Base-by-base conservation (phyloP, 768 basidiomycete species). In the Hygrocybe punicea region DNA sequence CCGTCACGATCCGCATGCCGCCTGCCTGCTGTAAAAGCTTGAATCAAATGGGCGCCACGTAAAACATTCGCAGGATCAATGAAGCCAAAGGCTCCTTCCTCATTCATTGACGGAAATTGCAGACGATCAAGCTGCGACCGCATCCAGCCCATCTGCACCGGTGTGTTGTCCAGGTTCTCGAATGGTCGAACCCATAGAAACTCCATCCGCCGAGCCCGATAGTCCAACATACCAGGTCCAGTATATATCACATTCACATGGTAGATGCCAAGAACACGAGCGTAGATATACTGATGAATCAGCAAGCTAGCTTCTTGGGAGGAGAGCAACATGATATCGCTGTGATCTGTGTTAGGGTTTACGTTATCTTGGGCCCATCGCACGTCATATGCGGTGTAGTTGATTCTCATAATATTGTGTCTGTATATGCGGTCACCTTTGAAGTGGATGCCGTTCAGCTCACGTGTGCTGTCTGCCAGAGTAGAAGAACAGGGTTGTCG, bases 171-270 rank as follows among this genome's bases (percentile, higher is more conserved):
- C 57, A 19, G 14, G 13, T 17, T 25, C 19, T 35, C 24, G 44
- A 65, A 69, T 73, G 74, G 75, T 2, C 69, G 50, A 0, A 77
- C 73, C 67, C 66, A 73, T 1, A 76, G 58, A 19, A 76, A 55
- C 13, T 72, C 65, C 35, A 76, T 58, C 9, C 59, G 44, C 25
- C 21, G 5, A 19, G 47, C 6, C 3, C 14, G 17, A 6, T 34
- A 34, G 21, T 37, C 19, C 7, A 8, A 6, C 24, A 6, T 49
- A 6, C 48, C 55, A 1, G 2, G 2, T n/a, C 56, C 49, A 39
- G 51, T 16, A 36, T 63, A 61, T 14, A 51, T 33, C 6, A 73
- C 65, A 14, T 66, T 49, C 2, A 60, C 62, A 50, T 70, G 71
- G 50, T 64, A 74, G 0, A 73, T 62, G 0, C 62, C 55, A 1